Evolutionary conservation across 257 asterid species (phyloP), one percentile per base, ranked within the genome.

Genomic region (Lavandula angustifolia): DNA sequence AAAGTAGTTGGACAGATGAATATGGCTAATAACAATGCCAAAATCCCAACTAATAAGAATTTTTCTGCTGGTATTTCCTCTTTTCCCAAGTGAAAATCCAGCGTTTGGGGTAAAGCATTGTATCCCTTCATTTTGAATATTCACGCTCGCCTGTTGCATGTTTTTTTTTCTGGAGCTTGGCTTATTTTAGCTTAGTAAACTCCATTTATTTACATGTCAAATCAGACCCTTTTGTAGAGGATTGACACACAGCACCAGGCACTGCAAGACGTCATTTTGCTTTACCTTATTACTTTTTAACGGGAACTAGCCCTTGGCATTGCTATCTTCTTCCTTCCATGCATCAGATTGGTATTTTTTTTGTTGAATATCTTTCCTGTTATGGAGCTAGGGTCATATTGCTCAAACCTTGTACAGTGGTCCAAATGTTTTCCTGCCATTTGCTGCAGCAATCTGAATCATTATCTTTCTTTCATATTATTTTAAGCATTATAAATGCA

Each of bases 51-150:
- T 33, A 70, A 38, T 54, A 66, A 68, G 50, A 64, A 63, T 41
- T 48, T 68, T 71, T 69, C 75, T 29, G 70, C 70, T 31, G 88
- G 95, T 85, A 82, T 48, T 43, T 51, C 68, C 61, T 41, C 62
- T 76, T 57, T 76, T 63, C 47, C 60, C 63, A 64, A 67, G 61
- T 48, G 31, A 35, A 57, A 10, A 46, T 35, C 65, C 47, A 68
- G 70, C 53, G 31, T 75, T 62, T 52, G 67, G 1, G 32, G 57
- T 49, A 38, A 16, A 46, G 6, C 40, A 34, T 60, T 60, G 59
- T 73, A 10, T 66, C 41, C 47, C 8, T 73, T 69, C 46, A n/a
- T 3, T 59, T 70, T 50, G 52, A 62, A 37, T 17, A 57, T 53
- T 54, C 60, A 14, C 29, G 40, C 35, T 55, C 22, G 66, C 52